phyloP scores from a whole-genome alignment of 441 rosid genomes.

The Euphorbia celastroides region DNA sequence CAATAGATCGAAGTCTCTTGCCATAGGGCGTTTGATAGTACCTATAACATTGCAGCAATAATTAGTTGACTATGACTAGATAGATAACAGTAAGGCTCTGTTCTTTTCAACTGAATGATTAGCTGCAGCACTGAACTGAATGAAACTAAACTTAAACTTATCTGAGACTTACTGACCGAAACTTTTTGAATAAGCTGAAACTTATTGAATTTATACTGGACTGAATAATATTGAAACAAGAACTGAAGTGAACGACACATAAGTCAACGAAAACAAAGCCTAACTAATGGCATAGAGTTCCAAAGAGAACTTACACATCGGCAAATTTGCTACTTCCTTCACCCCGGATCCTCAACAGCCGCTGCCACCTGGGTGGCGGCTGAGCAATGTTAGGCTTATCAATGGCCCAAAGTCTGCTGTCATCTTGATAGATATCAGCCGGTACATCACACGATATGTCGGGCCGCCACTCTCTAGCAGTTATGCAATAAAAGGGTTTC shows the following conservation, averaged over 20 bases:
- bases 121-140: too few species aligned
- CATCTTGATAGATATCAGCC: conserved; percentile 83
- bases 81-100: too few species aligned
- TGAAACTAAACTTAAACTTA: too few species aligned
- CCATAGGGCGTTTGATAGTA: conserved; percentile 86
- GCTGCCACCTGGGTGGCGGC: conserved; percentile 91
- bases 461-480: conserved; percentile 81
- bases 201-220: too few species aligned
- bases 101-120: too few species aligned
- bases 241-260: too few species aligned
- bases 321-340: conserved; percentile 90
- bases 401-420: conserved; percentile 88
- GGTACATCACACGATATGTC: conserved; percentile 70
- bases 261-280: too few species aligned
- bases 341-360: conserved; percentile 67
- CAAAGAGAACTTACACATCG: conserved; percentile 62
- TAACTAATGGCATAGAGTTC: conserved; percentile 3
- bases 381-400: conserved; percentile 88
- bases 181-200: too few species aligned
- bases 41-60: conserved; percentile 32
- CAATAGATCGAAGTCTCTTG: conserved; percentile 82
- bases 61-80: not conserved
- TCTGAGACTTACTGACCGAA: too few species aligned
- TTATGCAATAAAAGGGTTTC: conserved; percentile 61
- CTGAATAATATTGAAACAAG: too few species aligned